Evolutionary conservation across 1,284 basidiomycete genomes (phyloP), one percentile per base, ranked within the genome.

Genomic region (Irpex rosettiformis): DNA sequence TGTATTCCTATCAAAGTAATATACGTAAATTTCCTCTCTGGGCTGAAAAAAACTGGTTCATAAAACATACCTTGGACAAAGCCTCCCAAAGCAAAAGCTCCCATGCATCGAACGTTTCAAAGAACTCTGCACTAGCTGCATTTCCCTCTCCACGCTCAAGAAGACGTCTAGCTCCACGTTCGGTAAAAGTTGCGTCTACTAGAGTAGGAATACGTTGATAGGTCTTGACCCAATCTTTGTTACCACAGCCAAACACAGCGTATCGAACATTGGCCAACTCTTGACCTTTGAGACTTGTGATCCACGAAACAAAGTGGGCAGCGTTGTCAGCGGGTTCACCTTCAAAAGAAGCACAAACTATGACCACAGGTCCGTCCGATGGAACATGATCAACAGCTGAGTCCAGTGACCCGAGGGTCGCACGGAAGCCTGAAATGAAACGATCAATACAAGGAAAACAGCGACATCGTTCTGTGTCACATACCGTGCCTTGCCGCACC

Each of bases 191-290:
- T 13, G 72, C 63, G 63, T 83, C 80, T 56, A 78, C 72, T 3
- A 78, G 66, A 51, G 55, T 75, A 11, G 81, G 81, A 33, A 83
- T 76, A n/a, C 73, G 70, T 66, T 82, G 80, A 68, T 77, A 83
- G 2, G 80, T 82, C 40, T 70, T 65, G n/a, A 72, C 75, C 81
- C 81, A 83, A 64, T 82, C 81, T 55, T 72, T 75, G 67, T 82
- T 80, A 3, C 81, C 81, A 57, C 79, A 80, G 1, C 81, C 81
- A 63, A 83, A 82, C 21, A 83, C 77, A 4, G 75, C 75, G 62
- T 73, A 83, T 49, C 70, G 68, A 24, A 80, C 73, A 21, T 70
- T 72, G 1, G 68, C 60, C 43, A 78, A 67, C 53, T 68, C 68
- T 29, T 65, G 45, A 7, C 64, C 68, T 24, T 73, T 56, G 1